Base-by-base conservation (phyloP, 148 eudicot species). In the Rhododendron mucronatum region DNA sequence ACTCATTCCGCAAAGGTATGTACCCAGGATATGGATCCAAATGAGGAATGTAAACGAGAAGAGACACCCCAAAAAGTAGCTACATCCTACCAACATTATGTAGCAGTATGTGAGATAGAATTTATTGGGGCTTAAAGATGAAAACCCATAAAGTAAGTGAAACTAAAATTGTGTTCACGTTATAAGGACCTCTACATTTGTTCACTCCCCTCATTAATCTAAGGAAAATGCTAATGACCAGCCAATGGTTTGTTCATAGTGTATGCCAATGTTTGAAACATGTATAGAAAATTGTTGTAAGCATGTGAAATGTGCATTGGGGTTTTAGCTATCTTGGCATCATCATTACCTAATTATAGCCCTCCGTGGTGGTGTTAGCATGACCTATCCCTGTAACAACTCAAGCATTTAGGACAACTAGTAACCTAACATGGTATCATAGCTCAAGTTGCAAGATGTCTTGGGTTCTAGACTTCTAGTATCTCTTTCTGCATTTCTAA, bases 21-120 rank as follows among this genome's bases (percentile, higher is more conserved):
- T 91, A 90, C 76, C 91, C 91, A 13, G 89, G 93, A 88, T 91
- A 92, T 73, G 86, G 87, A 59, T 92, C 91, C 91, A 93, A 84
- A 83, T 83, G 48, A 44, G 96, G 96, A 51, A 93, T 44, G 83
- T 93, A 89, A 45, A 85, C 69, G 77, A 93, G 85, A 82, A 90
- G 89, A 47, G 89, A 75, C 28, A 84, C 50, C 33, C 94, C 96
- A 84, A 92, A 87, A 83, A 92, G 80, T 83, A 87, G 80, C 96
- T 93, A 84, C 90, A 91, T 23, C 35, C 86, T 74, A 83, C 80
- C 15, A 55, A 30, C 30, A 48, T 59, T 28, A 87, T 65, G 35
- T 30, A 47, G 12, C 35, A 84, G 71, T 41, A 67, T 45, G 78
- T 28, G 59, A 47, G 59, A n/a, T 67, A 37, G 28, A 30, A 51